Evolutionary conservation across 257 asterid species (phyloP).

Genomic region (Avicennia marina): DNA sequence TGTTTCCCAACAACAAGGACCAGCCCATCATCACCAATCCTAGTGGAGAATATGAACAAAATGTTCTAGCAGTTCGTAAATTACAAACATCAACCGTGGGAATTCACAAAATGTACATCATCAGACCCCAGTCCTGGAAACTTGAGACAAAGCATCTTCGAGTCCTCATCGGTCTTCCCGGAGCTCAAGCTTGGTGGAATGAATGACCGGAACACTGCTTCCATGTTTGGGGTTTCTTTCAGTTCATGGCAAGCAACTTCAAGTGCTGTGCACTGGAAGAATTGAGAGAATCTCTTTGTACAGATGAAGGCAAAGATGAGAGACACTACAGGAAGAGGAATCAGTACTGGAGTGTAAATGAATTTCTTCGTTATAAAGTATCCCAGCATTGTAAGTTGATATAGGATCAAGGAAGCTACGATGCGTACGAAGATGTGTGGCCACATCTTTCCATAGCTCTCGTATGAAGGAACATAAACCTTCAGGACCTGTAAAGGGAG

Average conservation of each 20-base stretch:
- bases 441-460: constrained; percentile 87
- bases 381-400: constrained; percentile 78
- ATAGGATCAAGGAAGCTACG: constrained; percentile 54
- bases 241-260: constrained; percentile 61
- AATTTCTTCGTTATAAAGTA: constrained; percentile 51
- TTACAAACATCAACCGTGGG: too few species aligned
- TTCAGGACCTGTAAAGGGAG: constrained; percentile 6
- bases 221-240: constrained; percentile 73
- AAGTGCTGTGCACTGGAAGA: constrained; percentile 58
- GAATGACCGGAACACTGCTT: constrained; percentile 50
- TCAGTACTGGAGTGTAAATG: constrained; percentile 33
- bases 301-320: constrained; percentile 44
- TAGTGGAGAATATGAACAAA: too few species aligned
- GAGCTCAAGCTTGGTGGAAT: constrained; percentile 63
- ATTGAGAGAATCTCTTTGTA: constrained; percentile 49
- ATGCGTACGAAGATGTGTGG: constrained; percentile 75
- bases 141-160: constrained; percentile 67
- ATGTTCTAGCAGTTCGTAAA: too few species aligned
- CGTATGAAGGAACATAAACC: constrained; percentile 74
- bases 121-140: constrained; percentile 40
- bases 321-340: constrained; percentile 56
- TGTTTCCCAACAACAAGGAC: too few species aligned
- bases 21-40: too few species aligned
- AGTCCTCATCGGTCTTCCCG: constrained; percentile 58
- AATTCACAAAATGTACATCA: constrained; percentile 9